Evolutionary conservation across 495 filamentous ascomycete species (phyloP), one percentile per base, ranked within the genome.

Genomic region (Trichoderma virens): DNA sequence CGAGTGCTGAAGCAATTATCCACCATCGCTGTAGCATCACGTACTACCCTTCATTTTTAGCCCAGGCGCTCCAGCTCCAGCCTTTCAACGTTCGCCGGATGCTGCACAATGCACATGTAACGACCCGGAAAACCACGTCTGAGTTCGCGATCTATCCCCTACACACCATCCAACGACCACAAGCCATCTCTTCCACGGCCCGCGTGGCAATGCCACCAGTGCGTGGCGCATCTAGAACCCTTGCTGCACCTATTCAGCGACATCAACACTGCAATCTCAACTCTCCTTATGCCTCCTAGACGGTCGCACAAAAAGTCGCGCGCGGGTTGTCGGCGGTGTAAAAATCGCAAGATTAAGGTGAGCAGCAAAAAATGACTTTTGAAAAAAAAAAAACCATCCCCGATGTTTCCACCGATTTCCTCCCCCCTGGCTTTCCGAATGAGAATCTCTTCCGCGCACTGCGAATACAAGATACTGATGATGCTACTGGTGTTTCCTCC

Each of bases 271-370:
- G 51, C 28, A 56, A 8, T 27, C 51, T 28, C 23, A 11, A 56
- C 23, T 56, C 25, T 56, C 51, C 51, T 28, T 56, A 83, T 84
- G 81, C 79, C 85, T 45, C 82, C 85, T 8, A 75, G 85, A 69
- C 79, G 83, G 71, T 83, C 82, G 31, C 85, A 88, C 69, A 87
- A 85, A 67, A 88, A 88, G 74, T 84, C 81, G 51, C 76, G 84
- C 63, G 77, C 82, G 43, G 85, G 85, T 28, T 88, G 85, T 65
- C 74, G 77, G 64, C 76, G 84, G 43, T 88, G 85, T 75, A 88
- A 87, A 74, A 71, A 74, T 60, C 77, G 85, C 51, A 86, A 86
- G 73, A 85, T 87, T 60, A 87, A 87, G 80, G 83, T 84, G 75
- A 27, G 70, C 51, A 25, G 20, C 30, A 8, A 30, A 27, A 56